Conservation (phyloP, 768 basidiomycete species). For the Pleurotus cornucopiae region DNA sequence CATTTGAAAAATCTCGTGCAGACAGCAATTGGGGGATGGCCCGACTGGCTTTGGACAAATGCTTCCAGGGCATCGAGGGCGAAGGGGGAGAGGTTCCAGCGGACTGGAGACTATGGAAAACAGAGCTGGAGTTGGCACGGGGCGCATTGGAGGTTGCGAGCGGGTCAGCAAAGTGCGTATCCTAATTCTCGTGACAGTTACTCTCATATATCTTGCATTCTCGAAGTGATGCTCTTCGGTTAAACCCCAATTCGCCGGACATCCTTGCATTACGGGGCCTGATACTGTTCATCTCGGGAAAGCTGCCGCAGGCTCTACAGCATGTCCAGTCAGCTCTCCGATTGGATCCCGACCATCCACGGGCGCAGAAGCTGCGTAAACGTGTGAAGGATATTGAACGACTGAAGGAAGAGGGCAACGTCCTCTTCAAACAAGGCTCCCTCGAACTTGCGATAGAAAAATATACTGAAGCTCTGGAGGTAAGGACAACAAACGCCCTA, state of each 20-base stretch:
- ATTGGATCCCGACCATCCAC: conserved; percentile 72
- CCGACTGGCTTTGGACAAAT: conserved; percentile 75
- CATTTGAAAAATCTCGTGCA: conserved; percentile 50
- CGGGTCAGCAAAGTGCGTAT: conserved; percentile 66
- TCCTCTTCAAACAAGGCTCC: conserved; percentile 60
- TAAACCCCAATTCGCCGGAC: conserved; percentile 73
- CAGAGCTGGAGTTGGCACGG: conserved; percentile 73
- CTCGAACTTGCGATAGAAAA: conserved; percentile 60
- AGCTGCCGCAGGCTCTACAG: conserved; percentile 65
- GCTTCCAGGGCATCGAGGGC: conserved; percentile 65
- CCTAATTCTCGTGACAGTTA: background rate
- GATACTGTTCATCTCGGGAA: conserved; percentile 70
- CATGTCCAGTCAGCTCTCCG: conserved; percentile 71
- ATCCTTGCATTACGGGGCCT: conserved; percentile 74
- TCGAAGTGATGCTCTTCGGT: conserved; percentile 67
- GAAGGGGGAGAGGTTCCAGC: conserved; percentile 74
- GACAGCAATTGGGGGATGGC: conserved; percentile 76
- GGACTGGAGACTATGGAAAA: conserved; percentile 78
- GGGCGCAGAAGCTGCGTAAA: conserved; percentile 66
- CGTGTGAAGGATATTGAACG: conserved; percentile 81
- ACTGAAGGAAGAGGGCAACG: conserved; percentile 83
- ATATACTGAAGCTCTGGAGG: conserved; percentile 72
- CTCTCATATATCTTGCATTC: conserved; percentile 1
- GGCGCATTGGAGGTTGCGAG: conserved; percentile 73
- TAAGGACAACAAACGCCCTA: conserved; percentile 21